phyloP scores from a whole-genome alignment of 2,329 filamentous ascomycete genomes.

The Davidsoniella eucalypti region DNA sequence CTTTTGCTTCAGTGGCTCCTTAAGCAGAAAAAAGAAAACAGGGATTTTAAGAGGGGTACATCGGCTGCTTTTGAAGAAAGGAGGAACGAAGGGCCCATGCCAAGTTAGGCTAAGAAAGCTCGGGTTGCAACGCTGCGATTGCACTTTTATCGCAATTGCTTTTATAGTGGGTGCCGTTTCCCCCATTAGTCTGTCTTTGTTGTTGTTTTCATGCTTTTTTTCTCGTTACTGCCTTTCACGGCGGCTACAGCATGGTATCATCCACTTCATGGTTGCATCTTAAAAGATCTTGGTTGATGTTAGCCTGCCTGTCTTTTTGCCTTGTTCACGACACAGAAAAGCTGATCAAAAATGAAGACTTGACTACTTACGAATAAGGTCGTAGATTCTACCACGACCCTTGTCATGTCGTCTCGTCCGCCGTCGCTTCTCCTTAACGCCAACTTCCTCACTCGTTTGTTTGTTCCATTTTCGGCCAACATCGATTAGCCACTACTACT shows the following conservation, averaged over 20 bases:
- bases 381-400: no score
- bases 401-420: not conserved
- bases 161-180: not conserved
- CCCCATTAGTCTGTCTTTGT: not conserved
- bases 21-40: not conserved
- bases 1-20: no score
- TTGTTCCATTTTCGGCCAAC: not conserved
- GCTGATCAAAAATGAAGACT: no score
- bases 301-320: no score
- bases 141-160: not conserved
- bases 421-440: not conserved
- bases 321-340: no score
- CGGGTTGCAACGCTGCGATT: slow-evolving; percentile 9
- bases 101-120: slow-evolving; percentile 4
- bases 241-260: not conserved
- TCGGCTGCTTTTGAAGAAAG: slow-evolving; percentile 1
- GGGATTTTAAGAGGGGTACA: slow-evolving; percentile 4
- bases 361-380: no score
- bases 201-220: not conserved
- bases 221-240: not conserved
- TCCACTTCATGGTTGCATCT: not conserved
- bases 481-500: not conserved
- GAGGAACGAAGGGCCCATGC: slow-evolving; percentile 2
- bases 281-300: not conserved
- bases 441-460: not conserved